Base-by-base conservation (phyloP, 1,139 yeast species). In the Eremothecium coryli region DNA sequence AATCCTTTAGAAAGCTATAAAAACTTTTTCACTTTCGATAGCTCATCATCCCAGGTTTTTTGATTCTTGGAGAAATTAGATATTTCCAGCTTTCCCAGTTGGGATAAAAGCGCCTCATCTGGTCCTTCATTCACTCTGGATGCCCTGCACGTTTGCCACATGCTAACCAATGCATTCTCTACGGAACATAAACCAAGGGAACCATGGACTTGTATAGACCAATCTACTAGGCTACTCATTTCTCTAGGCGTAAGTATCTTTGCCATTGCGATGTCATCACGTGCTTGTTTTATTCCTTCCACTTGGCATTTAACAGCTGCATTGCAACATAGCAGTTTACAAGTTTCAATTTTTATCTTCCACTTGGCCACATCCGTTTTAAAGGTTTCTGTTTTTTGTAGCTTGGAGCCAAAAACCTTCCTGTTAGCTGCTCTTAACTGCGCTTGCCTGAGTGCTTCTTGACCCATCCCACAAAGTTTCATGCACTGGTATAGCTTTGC, bases 401-500 rank as follows among this genome's bases (percentile, higher is more conserved):
- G 62, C 12, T 68, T 66, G 47, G 66, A 62, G 29, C 82, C 82
- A 51, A 74, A 76, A 33, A 79, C 76, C 31, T 59, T 49, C 44
- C 84, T 62, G 42, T 63, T 58, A 39, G 69, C 66, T 24, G 81
- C 81, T 44, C 85, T 65, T 43, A 66, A 64, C 28, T 71, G 65
- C 42, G 74, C 68, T 44, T 66, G 64, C 42, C 64, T 52, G 41
- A 77, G 62, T 3, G 80, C 77, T 49, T 66, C 73, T 47, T 76
- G 82, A 13, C 80, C 85, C 31, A 67, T 71, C 4, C 85, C 85
- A 46, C 78, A 64, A 24, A 74, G 60, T 50, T 84, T 64, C 84
- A 78, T 76, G 58, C 84, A 77, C 54, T 78, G 85, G 58, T 77
- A 85, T 46, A 78, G 73, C 50, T 84, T 65, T 16, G 85, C 85